Evolutionary conservation across 73 alveolate species (phyloP).

Genomic region (Breviolum minutum): DNA sequence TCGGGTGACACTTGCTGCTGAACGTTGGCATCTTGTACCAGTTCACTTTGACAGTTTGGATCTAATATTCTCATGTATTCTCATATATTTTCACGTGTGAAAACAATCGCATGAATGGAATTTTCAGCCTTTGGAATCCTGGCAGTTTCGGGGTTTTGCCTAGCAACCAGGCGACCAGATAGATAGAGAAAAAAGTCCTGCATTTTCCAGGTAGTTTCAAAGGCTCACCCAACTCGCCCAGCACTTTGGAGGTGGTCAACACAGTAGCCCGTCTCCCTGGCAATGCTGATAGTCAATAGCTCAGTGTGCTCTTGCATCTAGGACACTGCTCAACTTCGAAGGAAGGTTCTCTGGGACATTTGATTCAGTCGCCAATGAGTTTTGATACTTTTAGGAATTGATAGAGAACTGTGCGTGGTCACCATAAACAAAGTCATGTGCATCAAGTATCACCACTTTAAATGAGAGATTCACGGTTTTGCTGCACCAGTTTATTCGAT

Average conservation of each 20-base stretch:
- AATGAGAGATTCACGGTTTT: background rate
- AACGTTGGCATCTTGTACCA: background rate
- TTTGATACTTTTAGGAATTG: background rate
- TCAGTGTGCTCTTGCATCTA: too few relatives aligned
- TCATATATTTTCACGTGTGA: too few relatives aligned
- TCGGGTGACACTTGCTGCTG: background rate
- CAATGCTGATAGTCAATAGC: conserved; percentile 15
- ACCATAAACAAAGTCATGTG: background rate
- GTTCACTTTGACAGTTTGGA: background rate
- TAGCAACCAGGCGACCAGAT: too few relatives aligned
- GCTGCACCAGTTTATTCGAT: background rate
- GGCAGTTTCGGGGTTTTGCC: too few relatives aligned
- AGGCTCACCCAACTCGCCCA: too few relatives aligned
- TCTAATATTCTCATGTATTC: too few relatives aligned
- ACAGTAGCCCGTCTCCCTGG: conserved; percentile 87
- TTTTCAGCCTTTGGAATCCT: too few relatives aligned
- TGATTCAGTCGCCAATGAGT: background rate
- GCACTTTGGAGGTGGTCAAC: conserved; percentile 18
- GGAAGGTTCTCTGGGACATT: background rate
- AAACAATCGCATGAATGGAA: too few relatives aligned
- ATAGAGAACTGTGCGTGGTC: background rate
- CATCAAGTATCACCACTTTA: background rate
- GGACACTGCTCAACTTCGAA: background rate
- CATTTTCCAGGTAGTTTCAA: too few relatives aligned
- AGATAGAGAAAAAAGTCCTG: too few relatives aligned